Evolutionary conservation across 228 moss, liverwort and hornwort genomes (phyloP).

Genomic region (Sphagnum magellanicum): DNA sequence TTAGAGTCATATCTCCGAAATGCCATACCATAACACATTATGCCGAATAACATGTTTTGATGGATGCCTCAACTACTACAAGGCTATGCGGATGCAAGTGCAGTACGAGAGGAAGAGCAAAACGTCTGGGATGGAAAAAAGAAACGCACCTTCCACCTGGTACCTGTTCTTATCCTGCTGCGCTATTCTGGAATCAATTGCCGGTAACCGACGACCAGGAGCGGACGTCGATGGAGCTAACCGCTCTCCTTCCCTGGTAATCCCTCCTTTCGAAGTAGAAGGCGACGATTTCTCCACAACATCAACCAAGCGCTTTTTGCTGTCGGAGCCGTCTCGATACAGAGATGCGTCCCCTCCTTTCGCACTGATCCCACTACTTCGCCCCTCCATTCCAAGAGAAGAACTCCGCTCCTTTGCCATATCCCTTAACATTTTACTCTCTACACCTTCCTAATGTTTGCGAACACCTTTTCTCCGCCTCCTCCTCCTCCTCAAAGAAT

Average conservation of each 20-base stretch:
- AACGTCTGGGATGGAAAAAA: neutral
- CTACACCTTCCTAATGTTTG: no score
- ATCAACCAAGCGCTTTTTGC: constrained; percentile 82
- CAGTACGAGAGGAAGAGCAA: no score
- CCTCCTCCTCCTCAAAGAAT: no score
- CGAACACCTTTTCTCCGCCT: no score
- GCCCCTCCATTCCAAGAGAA: constrained; percentile 55
- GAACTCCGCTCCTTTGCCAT: constrained; percentile 60
- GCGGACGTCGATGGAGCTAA: constrained; percentile 4
- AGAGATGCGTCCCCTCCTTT: constrained; percentile 33
- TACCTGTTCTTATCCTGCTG: neutral
- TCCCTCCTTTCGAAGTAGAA: constrained; percentile 69
- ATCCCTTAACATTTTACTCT: constrained; percentile 11
- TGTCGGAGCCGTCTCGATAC: constrained; percentile 28
- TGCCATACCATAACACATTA: no score
- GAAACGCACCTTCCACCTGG: neutral
- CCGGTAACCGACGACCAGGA: neutral
- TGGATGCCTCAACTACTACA: no score
- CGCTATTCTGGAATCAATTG: neutral
- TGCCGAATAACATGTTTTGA: no score
- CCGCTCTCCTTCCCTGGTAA: constrained; percentile 48
- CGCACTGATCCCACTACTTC: constrained; percentile 19
- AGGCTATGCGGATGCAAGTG: no score
- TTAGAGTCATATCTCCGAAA: no score
- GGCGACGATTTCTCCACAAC: constrained; percentile 80